Conservation (phyloP, 2,329 filamentous ascomycete genomes). For the Raffaelea albimanens region DNA sequence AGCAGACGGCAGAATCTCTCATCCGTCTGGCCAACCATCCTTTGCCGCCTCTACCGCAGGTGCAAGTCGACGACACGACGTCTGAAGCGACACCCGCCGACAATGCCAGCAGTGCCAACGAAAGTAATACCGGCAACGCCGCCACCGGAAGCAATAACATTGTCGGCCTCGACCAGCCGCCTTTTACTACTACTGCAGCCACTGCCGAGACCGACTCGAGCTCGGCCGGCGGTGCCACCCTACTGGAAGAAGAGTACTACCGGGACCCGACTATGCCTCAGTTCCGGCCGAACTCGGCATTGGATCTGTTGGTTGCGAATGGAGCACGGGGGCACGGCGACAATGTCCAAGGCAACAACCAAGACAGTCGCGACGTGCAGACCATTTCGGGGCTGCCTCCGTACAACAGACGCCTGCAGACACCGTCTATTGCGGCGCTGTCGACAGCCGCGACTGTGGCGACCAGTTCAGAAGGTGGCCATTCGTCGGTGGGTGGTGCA, state of each 20-base stretch:
- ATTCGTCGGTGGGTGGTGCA: not conserved
- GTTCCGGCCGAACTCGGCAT: conserved; percentile 48
- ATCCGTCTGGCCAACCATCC: too few relatives aligned
- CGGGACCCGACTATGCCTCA: conserved; percentile 60
- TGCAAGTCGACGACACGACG: not conserved
- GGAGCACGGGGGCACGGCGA: not conserved
- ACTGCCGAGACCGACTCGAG: too few relatives aligned
- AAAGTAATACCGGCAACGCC: conserved; percentile 7
- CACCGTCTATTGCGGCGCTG: not conserved
- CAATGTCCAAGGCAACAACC: not conserved
- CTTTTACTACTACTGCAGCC: too few relatives aligned
- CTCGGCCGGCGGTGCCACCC: too few relatives aligned
- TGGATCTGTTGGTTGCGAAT: not conserved
- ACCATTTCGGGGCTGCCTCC: too few relatives aligned
- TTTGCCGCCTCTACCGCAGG: too few relatives aligned
- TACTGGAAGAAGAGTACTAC: conserved; percentile 16
- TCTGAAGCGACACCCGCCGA: too few relatives aligned
- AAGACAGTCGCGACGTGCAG: not conserved
- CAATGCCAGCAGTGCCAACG: not conserved
- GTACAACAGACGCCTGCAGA: not conserved
- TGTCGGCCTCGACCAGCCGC: too few relatives aligned
- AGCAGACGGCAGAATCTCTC: too few relatives aligned
- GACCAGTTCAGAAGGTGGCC: conserved; percentile 5
- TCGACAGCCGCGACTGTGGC: conserved; percentile 8
- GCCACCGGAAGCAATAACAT: too few relatives aligned